Percentiles rank a stretch among this genome's conserved stretches.
Evolutionary conservation across 192 early-diverging fungal genomes (phyloP).

Genomic region (Glomus cerebriforme): DNA sequence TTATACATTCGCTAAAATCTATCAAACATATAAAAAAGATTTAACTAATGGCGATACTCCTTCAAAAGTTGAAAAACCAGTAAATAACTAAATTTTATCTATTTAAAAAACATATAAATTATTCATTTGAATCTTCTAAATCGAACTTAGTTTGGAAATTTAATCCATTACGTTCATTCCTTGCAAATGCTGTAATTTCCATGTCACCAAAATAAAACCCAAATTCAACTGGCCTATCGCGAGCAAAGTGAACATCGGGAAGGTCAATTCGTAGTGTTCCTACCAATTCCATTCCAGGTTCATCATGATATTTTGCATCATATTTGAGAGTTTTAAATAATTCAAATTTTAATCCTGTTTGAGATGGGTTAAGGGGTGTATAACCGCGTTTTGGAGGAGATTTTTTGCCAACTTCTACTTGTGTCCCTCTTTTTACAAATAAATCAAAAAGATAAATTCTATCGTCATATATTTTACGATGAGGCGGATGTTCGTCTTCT

Average conservation of each 20-base stretch:
- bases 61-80: too few species aligned
- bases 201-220: background rate
- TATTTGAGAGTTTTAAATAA: background rate
- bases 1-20: background rate
- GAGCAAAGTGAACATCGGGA: background rate
- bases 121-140: too few species aligned
- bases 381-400: background rate
- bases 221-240: background rate
- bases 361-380: background rate
- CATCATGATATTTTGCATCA: too few species aligned
- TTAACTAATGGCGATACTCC: too few species aligned
- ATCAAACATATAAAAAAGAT: too few species aligned
- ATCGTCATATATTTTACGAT: background rate
- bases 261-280: background rate
- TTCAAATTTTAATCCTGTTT: background rate
- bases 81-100: too few species aligned
- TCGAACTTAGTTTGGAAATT: background rate
- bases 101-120: too few species aligned
- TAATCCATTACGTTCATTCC: background rate
- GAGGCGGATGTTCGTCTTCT: background rate
- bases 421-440: background rate
- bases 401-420: background rate
- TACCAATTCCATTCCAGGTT: background rate
- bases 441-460: background rate
- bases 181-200: background rate